Evolutionary conservation across 768 basidiomycete genomes (phyloP).

Genomic region (Mycena latifolia): DNA sequence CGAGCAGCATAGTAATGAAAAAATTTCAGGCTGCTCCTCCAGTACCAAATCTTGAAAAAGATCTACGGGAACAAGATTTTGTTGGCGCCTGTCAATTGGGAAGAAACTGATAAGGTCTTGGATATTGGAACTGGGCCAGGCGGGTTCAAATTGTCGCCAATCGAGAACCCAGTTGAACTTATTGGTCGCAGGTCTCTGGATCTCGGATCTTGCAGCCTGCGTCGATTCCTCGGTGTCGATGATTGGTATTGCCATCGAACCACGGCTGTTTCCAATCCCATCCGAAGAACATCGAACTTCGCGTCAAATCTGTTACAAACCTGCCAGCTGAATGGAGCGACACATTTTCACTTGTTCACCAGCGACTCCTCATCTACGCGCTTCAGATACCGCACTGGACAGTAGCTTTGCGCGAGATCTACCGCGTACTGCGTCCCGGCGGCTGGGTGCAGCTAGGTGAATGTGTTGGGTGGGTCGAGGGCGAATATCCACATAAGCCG

Average conservation of each 20-base stretch:
- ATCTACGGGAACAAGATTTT: slow-evolving; percentile 28
- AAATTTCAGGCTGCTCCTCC: slow-evolving; percentile 9
- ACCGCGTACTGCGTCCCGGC: too few species aligned
- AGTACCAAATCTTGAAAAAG: slow-evolving; percentile 30
- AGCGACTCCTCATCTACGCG: slow-evolving; percentile 30
- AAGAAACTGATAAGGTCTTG: slow-evolving; percentile 19
- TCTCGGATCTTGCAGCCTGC: slow-evolving; percentile 21
- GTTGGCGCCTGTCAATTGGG: slow-evolving; percentile 20
- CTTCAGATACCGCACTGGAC: slow-evolving; percentile 28
- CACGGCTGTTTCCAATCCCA: slow-evolving; percentile 22
- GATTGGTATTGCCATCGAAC: slow-evolving; percentile 31
- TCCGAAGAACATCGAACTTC: slow-evolving; percentile 24
- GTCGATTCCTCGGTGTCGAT: slow-evolving; percentile 25
- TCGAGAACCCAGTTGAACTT: too few species aligned
- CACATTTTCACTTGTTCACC: slow-evolving; percentile 33
- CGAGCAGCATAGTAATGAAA: too few species aligned
- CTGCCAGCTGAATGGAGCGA: slow-evolving; percentile 28
- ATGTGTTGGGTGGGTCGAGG: slow-evolving; percentile 16
- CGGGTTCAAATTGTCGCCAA: neutral
- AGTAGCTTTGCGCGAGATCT: too few species aligned
- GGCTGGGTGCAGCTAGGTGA: too few species aligned
- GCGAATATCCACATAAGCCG: slow-evolving; percentile 16
- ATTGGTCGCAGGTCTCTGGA: slow-evolving; percentile 9
- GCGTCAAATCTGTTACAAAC: slow-evolving; percentile 14
- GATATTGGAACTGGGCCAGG: slow-evolving; percentile 31